Evolutionary conservation across 768 basidiomycete species (phyloP).

Genomic region (Cystobasidium ongulense): DNA sequence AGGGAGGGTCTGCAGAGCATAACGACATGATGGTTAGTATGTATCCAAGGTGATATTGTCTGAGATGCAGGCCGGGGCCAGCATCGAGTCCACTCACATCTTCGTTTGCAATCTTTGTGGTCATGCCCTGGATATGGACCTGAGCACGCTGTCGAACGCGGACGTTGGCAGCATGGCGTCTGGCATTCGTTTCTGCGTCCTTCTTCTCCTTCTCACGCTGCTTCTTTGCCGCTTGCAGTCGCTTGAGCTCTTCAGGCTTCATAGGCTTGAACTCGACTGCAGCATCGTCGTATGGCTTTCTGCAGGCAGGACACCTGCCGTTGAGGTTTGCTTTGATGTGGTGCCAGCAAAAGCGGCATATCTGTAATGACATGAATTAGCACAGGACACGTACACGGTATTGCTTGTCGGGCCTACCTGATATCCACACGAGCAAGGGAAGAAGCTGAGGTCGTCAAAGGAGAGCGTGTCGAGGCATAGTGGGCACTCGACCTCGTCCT

Average conservation of each 20-base stretch:
- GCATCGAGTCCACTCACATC: slow-evolving; percentile 71
- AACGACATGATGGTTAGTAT: background rate
- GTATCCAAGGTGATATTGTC: background rate
- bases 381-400: background rate
- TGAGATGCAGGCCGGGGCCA: too few species aligned
- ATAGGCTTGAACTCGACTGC: slow-evolving; percentile 91
- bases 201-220: slow-evolving; percentile 89
- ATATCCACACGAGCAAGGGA: slow-evolving; percentile 97
- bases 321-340: slow-evolving; percentile 95
- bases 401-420: slow-evolving; percentile 55
- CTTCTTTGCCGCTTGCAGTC: slow-evolving; percentile 81
- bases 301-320: slow-evolving; percentile 90
- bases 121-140: slow-evolving; percentile 92
- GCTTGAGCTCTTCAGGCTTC: slow-evolving; percentile 83
- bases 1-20: slow-evolving; percentile 62
- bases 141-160: slow-evolving; percentile 94
- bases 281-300: slow-evolving; percentile 84
- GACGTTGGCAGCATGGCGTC: slow-evolving; percentile 81
- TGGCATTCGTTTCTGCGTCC: slow-evolving; percentile 75
- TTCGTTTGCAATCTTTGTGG: slow-evolving; percentile 86
- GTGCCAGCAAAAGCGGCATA: slow-evolving; percentile 98
- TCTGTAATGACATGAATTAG: slow-evolving; percentile 50
- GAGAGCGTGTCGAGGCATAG: slow-evolving; percentile 92
- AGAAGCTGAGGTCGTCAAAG: slow-evolving; percentile 97
- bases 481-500: slow-evolving; percentile 95